These are phyloP conservation scores for Mitragyna speciosa DNA, from an alignment of 257 asterid species.

Conservation along the genomic window DNA sequence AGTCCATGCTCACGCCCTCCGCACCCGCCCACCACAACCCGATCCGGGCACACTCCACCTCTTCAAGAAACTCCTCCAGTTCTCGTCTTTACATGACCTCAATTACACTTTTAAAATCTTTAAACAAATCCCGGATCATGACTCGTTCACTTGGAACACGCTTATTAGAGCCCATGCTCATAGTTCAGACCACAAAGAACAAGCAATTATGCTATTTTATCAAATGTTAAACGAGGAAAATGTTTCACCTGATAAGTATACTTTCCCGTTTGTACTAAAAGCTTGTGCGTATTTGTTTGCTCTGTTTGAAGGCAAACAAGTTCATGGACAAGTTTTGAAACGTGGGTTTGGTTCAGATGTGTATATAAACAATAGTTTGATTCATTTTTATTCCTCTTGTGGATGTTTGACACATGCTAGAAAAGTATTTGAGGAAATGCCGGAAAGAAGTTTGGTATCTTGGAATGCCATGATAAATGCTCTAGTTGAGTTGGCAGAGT, in stretches of 20 bases:
- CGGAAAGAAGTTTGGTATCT: slow-evolving; percentile 62
- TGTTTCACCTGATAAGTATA: slow-evolving; percentile 67
- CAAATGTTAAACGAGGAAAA: slow-evolving; percentile 36
- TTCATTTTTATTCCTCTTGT: slow-evolving; percentile 74
- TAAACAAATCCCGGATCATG: slow-evolving; percentile 42
- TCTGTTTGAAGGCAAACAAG: slow-evolving; percentile 57
- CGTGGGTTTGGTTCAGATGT: slow-evolving; percentile 63
- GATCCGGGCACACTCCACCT: slow-evolving; percentile 39
- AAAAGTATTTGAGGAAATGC: slow-evolving; percentile 69
- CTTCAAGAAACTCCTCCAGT: slow-evolving; percentile 50
- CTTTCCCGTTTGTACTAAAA: slow-evolving; percentile 71
- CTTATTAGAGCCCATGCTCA: slow-evolving; percentile 64
- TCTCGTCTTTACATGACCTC: slow-evolving; percentile 52
- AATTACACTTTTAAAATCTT: slow-evolving; percentile 42
- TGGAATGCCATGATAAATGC: slow-evolving; percentile 75
- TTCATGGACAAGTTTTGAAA: slow-evolving; percentile 59
- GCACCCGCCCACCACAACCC: slow-evolving; percentile 34
- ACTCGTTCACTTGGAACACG: slow-evolving; percentile 59
- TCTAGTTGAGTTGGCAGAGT: slow-evolving; percentile 64
- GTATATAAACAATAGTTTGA: slow-evolving; percentile 69
- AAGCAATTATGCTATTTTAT: slow-evolving; percentile 44
- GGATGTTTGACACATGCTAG: slow-evolving; percentile 49
- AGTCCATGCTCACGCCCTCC: slow-evolving; percentile 64
- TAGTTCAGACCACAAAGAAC: slow-evolving; percentile 41
- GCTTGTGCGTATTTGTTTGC: slow-evolving; percentile 68